Percentiles rank a stretch among this genome's conserved stretches.
phyloP scores from a whole-genome alignment of 108 stramenopile genomes.

The Nannochloropsis salina region DNA sequence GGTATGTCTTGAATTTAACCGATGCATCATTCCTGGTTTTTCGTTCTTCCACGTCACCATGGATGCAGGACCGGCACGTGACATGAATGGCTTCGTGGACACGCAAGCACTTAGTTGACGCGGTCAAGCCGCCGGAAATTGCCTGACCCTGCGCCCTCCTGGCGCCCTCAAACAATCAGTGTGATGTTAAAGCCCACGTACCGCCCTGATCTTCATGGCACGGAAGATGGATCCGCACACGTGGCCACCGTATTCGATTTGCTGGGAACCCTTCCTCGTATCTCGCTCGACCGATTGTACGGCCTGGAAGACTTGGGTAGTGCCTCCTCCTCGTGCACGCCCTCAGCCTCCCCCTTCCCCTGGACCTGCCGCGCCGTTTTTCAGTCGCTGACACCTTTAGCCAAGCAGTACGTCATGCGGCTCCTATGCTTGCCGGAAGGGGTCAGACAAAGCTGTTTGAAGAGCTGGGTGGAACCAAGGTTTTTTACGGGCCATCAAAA shows the following conservation, averaged over 20 bases:
- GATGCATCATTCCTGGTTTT: too few species aligned
- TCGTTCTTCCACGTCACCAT: too few species aligned
- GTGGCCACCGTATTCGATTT: background rate
- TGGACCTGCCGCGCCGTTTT: constrained; percentile 45
- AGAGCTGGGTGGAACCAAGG: constrained; percentile 6
- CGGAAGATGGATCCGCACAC: too few species aligned
- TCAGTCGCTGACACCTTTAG: constrained; percentile 42
- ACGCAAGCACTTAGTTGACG: too few species aligned
- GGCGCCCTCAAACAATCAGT: too few species aligned
- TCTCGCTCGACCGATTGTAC: background rate
- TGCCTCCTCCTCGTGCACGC: background rate
- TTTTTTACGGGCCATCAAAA: background rate
- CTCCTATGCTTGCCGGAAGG: constrained; percentile 33
- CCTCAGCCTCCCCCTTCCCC: background rate
- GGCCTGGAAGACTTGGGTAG: background rate
- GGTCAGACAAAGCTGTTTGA: background rate
- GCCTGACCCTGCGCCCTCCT: too few species aligned
- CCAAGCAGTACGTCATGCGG: constrained; percentile 46
- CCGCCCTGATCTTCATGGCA: too few species aligned
- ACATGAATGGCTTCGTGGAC: too few species aligned
- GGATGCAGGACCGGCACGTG: too few species aligned
- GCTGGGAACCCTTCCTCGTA: background rate
- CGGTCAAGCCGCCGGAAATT: too few species aligned
- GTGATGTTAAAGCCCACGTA: too few species aligned
- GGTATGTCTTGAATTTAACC: too few species aligned